Evolutionary conservation across 192 early-diverging fungal species (phyloP).

Genomic region (Podila verticillata): DNA sequence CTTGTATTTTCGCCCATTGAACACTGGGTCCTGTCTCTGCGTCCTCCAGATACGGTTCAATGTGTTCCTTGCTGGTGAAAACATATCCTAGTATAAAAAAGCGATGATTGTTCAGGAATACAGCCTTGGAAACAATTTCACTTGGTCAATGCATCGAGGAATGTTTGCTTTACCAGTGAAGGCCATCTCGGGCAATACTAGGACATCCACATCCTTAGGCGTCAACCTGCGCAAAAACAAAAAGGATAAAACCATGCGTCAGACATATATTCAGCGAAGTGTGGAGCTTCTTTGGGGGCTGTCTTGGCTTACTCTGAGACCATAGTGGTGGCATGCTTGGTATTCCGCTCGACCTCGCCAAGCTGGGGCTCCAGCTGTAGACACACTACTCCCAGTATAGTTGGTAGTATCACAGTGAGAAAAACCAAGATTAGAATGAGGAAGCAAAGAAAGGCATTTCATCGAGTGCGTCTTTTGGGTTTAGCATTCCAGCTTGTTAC

Average conservation of each 20-base stretch:
- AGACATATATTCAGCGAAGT: neutral
- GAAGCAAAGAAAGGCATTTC: no score
- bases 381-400: conserved; percentile 12
- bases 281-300: neutral
- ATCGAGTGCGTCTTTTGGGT: no score
- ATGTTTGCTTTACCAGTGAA: conserved; percentile 67
- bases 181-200: conserved; percentile 82
- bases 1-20: conserved; percentile 71
- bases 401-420: neutral
- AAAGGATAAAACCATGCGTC: neutral
- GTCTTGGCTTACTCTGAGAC: conserved; percentile 24
- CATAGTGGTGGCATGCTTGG: conserved; percentile 36
- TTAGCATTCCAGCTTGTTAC: neutral
- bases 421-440: neutral
- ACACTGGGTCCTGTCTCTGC: conserved; percentile 61
- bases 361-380: conserved; percentile 27
- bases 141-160: no score
- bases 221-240: conserved; percentile 47
- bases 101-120: neutral
- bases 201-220: conserved; percentile 67
- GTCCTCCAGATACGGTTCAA: conserved; percentile 69
- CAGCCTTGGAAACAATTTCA: no score
- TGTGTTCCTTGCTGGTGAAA: conserved; percentile 66
- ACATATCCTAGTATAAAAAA: conserved; percentile 64
- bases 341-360: conserved; percentile 32